Base-by-base conservation (phyloP, 257 asterid genomes). In the Vinca minor region DNA sequence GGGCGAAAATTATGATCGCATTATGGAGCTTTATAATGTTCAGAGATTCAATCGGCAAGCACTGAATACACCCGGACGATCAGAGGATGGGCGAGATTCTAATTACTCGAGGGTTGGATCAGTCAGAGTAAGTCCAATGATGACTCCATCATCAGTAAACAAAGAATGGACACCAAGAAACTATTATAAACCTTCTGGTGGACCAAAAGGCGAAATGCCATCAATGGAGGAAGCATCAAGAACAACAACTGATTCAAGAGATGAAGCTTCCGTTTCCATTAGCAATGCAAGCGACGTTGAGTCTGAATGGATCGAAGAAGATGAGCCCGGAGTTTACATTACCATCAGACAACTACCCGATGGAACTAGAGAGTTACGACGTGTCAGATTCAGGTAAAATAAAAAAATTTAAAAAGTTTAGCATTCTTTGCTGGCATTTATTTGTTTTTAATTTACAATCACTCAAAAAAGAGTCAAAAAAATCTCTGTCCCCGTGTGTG, bases 361-460 rank as follows among this genome's bases (percentile, higher is more conserved):
- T 69, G 96, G 99, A 38, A 84, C 96, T 4, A 76, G 99, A 68
- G 99, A 89, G 83, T 89, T 93, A 12, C 82, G 99, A 1, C 90
- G 99, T 21, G 96, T 93, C 67, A 82, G 99, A 72, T 93, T 93
- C 93, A 89, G 99, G 99, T 93, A 34, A 80, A 21, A n/a, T n/a
- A n/a, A n/a, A n/a, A n/a, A n/a, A n/a, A n/a, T n/a, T n/a, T n/a
- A n/a, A n/a, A n/a, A n/a, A n/a, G n/a, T n/a, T n/a, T n/a, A n/a
- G n/a, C n/a, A n/a, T n/a, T n/a, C n/a, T n/a, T n/a, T n/a, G n/a
- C n/a, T n/a, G n/a, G n/a, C n/a, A n/a, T n/a, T n/a, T n/a, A n/a
- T n/a, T n/a, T n/a, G n/a, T n/a, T n/a, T n/a, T n/a, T n/a, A n/a
- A n/a, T n/a, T n/a, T n/a, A n/a, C n/a, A n/a, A n/a, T n/a, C n/a